Conservation (phyloP, 257 asterid genomes). For the Knoxia roxburghii region DNA sequence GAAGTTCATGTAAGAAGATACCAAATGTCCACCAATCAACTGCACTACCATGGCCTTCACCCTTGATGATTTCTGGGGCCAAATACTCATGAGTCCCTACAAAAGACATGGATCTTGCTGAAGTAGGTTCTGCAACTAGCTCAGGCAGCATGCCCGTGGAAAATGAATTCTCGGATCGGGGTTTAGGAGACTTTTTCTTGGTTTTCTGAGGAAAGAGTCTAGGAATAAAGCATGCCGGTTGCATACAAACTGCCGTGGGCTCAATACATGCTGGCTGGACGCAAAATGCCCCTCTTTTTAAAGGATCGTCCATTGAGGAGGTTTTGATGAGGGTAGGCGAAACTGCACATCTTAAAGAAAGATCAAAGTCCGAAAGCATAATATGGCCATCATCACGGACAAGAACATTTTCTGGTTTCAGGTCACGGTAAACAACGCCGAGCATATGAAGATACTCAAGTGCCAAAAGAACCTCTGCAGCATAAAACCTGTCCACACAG, state of each 20-base stretch:
- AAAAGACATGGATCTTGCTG: constrained; percentile 81
- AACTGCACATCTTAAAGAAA: constrained; percentile 68
- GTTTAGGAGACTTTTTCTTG: constrained; percentile 46
- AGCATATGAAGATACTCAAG: constrained; percentile 88
- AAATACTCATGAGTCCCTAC: constrained; percentile 79
- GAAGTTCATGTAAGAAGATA: constrained; percentile 64
- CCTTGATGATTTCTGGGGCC: constrained; percentile 80
- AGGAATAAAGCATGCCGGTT: constrained; percentile 73
- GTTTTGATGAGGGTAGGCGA: constrained; percentile 62
- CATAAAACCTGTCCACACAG: constrained; percentile 52
- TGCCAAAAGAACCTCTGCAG: constrained; percentile 78
- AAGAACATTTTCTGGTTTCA: constrained; percentile 74
- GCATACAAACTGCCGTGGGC: constrained; percentile 66
- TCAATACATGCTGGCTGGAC: constrained; percentile 74
- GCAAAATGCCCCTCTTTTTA: constrained; percentile 55
- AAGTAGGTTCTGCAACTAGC: constrained; percentile 72
- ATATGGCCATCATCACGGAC: constrained; percentile 87
- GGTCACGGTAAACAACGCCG: constrained; percentile 76
- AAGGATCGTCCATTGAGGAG: constrained; percentile 40
- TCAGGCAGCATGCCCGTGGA: constrained; percentile 48
- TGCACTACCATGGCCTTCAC: constrained; percentile 86
- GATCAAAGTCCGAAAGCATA: constrained; percentile 83
- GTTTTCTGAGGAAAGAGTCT: constrained; percentile 52
- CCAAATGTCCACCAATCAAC: constrained; percentile 96
- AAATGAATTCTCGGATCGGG: constrained; percentile 38